phyloP scores from a whole-genome alignment of 2,329 filamentous ascomycete genomes.

The Nothomitra cinnamomea region DNA sequence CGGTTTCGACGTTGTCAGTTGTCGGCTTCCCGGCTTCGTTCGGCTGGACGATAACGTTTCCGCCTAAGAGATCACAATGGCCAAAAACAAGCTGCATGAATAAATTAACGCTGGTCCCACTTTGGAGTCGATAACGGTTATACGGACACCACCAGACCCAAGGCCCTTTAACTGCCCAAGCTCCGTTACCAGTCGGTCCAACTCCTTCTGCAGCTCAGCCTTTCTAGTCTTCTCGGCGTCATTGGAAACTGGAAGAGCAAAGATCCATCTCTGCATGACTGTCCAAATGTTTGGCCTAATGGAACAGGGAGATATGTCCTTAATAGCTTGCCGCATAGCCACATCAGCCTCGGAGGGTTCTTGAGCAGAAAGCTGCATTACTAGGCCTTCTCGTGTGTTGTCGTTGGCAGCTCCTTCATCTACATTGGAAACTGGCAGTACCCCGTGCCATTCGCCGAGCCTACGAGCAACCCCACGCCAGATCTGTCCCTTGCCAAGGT shows the following conservation, averaged over 20 bases:
- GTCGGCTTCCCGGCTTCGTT: conserved; percentile 19
- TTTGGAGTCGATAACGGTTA: neutral
- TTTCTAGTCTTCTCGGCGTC: conserved; percentile 51
- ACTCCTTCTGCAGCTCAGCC: conserved; percentile 52
- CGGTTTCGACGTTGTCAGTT: conserved; percentile 30
- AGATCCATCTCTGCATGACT: conserved; percentile 90
- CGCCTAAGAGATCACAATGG: conserved; percentile 89
- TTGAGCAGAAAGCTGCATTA: neutral
- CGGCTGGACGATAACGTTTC: conserved; percentile 80
- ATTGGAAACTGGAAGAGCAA: conserved; percentile 60
- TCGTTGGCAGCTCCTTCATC: neutral
- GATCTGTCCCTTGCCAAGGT: conserved; percentile 58
- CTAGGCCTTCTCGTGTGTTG: neutral
- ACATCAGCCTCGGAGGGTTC: neutral
- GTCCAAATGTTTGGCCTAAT: conserved; percentile 83
- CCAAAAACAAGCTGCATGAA: conserved; percentile 61
- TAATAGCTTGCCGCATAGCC: conserved; percentile 26
- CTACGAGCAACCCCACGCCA: conserved; percentile 70
- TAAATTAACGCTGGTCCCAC: conserved; percentile 6
- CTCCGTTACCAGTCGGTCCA: conserved; percentile 49
- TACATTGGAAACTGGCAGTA: conserved; percentile 32
- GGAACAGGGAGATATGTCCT: conserved; percentile 43
- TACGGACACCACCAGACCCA: conserved; percentile 50
- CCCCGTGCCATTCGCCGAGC: conserved; percentile 85
- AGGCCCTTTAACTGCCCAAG: conserved; percentile 64